phyloP scores from a whole-genome alignment of 306 rosid species.

The Dicorynia guianensis region DNA sequence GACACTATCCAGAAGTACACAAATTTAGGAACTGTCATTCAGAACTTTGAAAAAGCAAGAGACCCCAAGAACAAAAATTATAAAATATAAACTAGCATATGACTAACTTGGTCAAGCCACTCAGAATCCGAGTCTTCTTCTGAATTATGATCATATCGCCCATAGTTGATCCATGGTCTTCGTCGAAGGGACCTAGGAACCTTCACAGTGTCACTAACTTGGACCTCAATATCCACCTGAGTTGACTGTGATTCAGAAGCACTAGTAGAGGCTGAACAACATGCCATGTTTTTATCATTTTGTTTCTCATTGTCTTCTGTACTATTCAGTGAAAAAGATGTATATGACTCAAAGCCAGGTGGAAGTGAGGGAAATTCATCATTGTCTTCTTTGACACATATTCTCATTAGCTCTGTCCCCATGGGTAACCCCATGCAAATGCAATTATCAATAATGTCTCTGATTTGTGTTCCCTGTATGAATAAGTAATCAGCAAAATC shows the following conservation, averaged over 20 bases:
- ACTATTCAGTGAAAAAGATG: conserved; percentile 67
- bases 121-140: conserved; percentile 78
- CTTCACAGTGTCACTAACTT: conserved; percentile 56
- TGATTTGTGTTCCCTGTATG: conserved; percentile 39
- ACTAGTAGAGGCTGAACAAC: conserved; percentile 56
- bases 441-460: conserved; percentile 31
- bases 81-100: conserved; percentile 34
- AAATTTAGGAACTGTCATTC: conserved; percentile 26
- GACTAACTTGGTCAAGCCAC: conserved; percentile 73
- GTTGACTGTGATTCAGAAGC: conserved; percentile 60
- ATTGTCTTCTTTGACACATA: conserved; percentile 83
- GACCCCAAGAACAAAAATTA: conserved; percentile 10
- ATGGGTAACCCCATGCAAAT: conserved; percentile 50
- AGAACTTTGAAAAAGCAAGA: conserved; percentile 37
- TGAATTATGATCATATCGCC: conserved; percentile 52
- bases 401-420: conserved; percentile 93
- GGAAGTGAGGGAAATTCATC: conserved; percentile 97
- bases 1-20: conserved; percentile 40
- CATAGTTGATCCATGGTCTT: conserved; percentile 72
- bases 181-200: conserved; percentile 72
- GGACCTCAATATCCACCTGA: conserved; percentile 57
- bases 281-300: conserved; percentile 47
- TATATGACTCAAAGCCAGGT: conserved; percentile 94
- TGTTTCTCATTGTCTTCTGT: conserved; percentile 61
- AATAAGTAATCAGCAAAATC: conserved; percentile 41